Percentiles rank a stretch among this genome's conserved stretches.
phyloP scores from a whole-genome alignment of 1,284 basidiomycete genomes.

The Apiotrichum domesticum region DNA sequence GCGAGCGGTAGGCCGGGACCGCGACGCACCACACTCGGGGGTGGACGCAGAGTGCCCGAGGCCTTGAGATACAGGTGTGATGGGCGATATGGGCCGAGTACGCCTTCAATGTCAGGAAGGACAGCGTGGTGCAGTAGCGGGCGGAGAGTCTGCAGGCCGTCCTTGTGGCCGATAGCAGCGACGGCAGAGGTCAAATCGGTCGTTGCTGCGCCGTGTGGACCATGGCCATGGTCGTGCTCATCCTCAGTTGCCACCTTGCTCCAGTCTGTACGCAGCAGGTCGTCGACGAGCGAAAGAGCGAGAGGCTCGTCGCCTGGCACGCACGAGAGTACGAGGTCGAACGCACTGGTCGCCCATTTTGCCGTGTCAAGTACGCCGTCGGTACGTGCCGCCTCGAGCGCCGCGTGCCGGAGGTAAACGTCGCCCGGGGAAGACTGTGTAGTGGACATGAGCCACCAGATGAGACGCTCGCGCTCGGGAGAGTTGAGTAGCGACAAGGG shows the following conservation, averaged over 20 bases:
- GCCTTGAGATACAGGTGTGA: constrained; percentile 44
- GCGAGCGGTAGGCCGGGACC: constrained; percentile 58
- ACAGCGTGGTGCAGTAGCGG: constrained; percentile 47
- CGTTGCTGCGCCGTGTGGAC: neutral
- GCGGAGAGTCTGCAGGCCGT: constrained; percentile 42
- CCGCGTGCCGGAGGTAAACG: constrained; percentile 54
- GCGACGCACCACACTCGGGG: neutral
- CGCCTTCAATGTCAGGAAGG: constrained; percentile 33
- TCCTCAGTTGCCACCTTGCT: constrained; percentile 4
- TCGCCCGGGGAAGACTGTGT: constrained; percentile 5
- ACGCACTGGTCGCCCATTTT: constrained; percentile 16
- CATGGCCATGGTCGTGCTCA: neutral
- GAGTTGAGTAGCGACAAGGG: neutral
- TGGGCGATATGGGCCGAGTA: constrained; percentile 40
- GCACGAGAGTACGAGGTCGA: constrained; percentile 23
- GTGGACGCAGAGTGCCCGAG: constrained; percentile 44
- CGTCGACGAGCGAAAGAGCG: constrained; percentile 42
- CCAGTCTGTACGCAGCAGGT: constrained; percentile 34
- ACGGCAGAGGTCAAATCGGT: constrained; percentile 3
- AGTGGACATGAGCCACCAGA: constrained; percentile 12
- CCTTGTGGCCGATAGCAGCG: constrained; percentile 25
- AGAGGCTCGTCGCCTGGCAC: constrained; percentile 43
- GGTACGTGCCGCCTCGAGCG: constrained; percentile 49
- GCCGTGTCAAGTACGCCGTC: constrained; percentile 10
- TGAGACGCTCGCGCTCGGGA: constrained; percentile 6